A percentile compares a stretch with the other conserved stretches of the same genome.
phyloP scores from a whole-genome alignment of 2,329 filamentous ascomycete species.

The Onygenales sp. region DNA sequence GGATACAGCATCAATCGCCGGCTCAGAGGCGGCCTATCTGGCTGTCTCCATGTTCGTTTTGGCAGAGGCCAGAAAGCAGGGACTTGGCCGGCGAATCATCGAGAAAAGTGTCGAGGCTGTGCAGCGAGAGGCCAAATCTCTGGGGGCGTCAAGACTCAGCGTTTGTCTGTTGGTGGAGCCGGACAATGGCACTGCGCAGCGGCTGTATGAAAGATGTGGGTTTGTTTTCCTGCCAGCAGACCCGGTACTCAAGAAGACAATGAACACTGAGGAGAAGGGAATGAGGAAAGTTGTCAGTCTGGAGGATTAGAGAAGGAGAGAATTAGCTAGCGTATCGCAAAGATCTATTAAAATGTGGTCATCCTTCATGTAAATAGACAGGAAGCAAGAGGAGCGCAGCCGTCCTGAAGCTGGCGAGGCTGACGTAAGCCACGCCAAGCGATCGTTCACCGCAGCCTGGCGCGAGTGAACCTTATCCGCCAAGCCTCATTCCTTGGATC shows the following conservation, averaged over 20 bases:
- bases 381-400: neutral
- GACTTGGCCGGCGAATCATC: conserved; percentile 15
- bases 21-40: conserved; percentile 14
- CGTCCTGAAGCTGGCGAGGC: too few species aligned
- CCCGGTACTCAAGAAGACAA: neutral
- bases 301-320: neutral
- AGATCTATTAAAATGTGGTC: neutral
- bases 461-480: too few species aligned
- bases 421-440: too few species aligned
- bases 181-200: conserved; percentile 9
- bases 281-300: conserved; percentile 5
- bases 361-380: neutral
- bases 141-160: conserved; percentile 9
- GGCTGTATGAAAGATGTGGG: conserved; percentile 16
- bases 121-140: conserved; percentile 6
- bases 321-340: neutral
- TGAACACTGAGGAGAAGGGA: neutral
- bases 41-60: conserved; percentile 20
- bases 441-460: too few species aligned
- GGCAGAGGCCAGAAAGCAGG: conserved; percentile 13
- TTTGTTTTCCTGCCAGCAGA: conserved; percentile 10
- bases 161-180: conserved; percentile 13
- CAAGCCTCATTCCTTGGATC: too few species aligned
- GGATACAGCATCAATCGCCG: conserved; percentile 5
- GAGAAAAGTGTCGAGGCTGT: conserved; percentile 8